Base-by-base conservation (phyloP, 495 filamentous ascomycete species). In the Thozetella sp. region DNA sequence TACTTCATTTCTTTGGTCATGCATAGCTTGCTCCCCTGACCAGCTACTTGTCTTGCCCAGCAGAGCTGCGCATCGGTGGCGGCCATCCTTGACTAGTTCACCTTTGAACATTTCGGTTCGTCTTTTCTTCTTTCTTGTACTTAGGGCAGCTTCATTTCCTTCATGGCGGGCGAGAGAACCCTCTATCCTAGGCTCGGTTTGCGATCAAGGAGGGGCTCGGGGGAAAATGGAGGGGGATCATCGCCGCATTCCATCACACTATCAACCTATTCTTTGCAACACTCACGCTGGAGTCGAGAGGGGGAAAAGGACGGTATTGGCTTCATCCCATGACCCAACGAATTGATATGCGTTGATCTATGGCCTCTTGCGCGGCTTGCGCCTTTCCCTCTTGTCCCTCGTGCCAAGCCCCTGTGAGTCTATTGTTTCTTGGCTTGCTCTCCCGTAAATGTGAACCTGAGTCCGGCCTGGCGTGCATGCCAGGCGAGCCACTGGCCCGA, bases 191-290 rank as follows among this genome's bases (percentile, higher is more conserved):
- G n/a, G n/a, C n/a, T n/a, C n/a, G n/a, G n/a, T n/a, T n/a, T n/a
- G n/a, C n/a, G n/a, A n/a, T n/a, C n/a, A n/a, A n/a, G n/a, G n/a
- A n/a, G n/a, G n/a, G n/a, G n/a, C n/a, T n/a, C n/a, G n/a, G n/a
- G n/a, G n/a, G n/a, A n/a, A n/a, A n/a, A n/a, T n/a, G n/a, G n/a
- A n/a, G n/a, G n/a, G n/a, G n/a, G n/a, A n/a, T n/a, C n/a, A n/a
- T n/a, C n/a, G n/a, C n/a, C n/a, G n/a, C 43, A 48, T 48, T 48
- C n/a, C n/a, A 13, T 20, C 43, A 48, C 43, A 48, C 43, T 48
- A 48, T n/a, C 43, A 37, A 6, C 30, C 17, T 17, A 48, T 48
- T 48, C 43, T 48, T n/a, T 10, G 43, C 11, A 20, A 48, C 12
- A 48, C 43, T 48, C 43, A 48, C 10, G 43, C 43, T 48, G 43